Base-by-base conservation (phyloP, 805 yeast species). In the Saccharomycopsis olivae region DNA sequence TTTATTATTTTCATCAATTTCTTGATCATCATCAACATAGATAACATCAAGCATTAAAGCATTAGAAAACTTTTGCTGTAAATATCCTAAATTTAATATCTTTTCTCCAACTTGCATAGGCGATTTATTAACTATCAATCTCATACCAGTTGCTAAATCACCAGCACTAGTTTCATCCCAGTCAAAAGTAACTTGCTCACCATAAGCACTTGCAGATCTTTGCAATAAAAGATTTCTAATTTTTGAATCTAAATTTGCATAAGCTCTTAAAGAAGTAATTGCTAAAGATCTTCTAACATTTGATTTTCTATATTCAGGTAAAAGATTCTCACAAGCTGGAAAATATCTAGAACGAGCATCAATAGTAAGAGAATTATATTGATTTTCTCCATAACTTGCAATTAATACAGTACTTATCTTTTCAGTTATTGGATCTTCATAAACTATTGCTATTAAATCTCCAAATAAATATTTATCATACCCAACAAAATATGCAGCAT, bases 141-240 rank as follows among this genome's bases (percentile, higher is more conserved):
- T 51, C 79, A 88, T 78, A 11, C 61, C 47, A 24, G 81, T 73
- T 0, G 96, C 94, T 20, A 84, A 54, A 8, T 70, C 69, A 0
- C 96, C 97, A 1, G 96, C 95, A 39, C 71, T 68, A 0, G 89
- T 80, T 50, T 85, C 95, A 57, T 89, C 96, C 72, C 77, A 67
- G 55, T 69, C 67, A 47, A 59, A 59, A 33, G 39, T 15, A 42
- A 39, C 39, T 53, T 28, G 2, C 41, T 17, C 27, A 18, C 32
- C 41, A 15, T 37, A 21, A 21, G 36, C 32, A 11, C 16, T 17
- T 5, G 35, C 18, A 10, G 11, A 13, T 14, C 34, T 29, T 10
- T 49, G 39, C 23, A 40, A 38, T 19, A 46, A 37, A 17, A 35
- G 17, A 15, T 47, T 29, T 20, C 59, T 38, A 8, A 53, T 41